Evolutionary conservation across 345 rosid species (phyloP), one percentile per base, ranked within the genome.

Genomic region (Cardamine occulta): DNA sequence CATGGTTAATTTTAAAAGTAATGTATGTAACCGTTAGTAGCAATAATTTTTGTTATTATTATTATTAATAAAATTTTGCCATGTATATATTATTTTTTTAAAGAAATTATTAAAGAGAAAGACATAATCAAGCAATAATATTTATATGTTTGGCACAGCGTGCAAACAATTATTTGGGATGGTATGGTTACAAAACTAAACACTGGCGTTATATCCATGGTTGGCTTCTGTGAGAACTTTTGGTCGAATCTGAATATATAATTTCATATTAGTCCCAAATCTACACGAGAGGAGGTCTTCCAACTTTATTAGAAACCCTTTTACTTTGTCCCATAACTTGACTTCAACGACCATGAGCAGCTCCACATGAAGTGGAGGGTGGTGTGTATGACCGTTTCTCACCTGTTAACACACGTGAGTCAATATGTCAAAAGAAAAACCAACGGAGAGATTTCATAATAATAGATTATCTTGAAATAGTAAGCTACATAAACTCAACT

Each of bases 321-420:
- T 44, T 44, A 5, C 0, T 44, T 15, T 15, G 8, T 45, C 40
- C 21, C 23, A 40, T 49, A 51, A 14, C 19, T 19, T 7, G 19
- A 19, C 21, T 51, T 66, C 59, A 4, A 2, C 6, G 14, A 7
- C 34, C 19, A 19, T 19, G 72, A 53, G 62, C 4, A 68, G 1
- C 49, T 68, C 62, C 4, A 37, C 62, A 54, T 53, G 72, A 6
- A 3, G 0, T 18, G 44, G 70, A 48, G 7, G 70, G 44, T 31
- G 12, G n/a, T 64, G 51, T 3, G 13, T 1, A 3, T 8, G 28
- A 15, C 37, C 24, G 15, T 0, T 26, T 24, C 39, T 44, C 24
- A 63, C 4, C 35, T 63, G 15, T 24, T 8, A 42, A 44, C 21
- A 45, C 40, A 64, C 40, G 14, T 12, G 5, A 23, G 32, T 62